Conservation (phyloP, 352 stramenopile species). For the Salisapilia sapeloensis region DNA sequence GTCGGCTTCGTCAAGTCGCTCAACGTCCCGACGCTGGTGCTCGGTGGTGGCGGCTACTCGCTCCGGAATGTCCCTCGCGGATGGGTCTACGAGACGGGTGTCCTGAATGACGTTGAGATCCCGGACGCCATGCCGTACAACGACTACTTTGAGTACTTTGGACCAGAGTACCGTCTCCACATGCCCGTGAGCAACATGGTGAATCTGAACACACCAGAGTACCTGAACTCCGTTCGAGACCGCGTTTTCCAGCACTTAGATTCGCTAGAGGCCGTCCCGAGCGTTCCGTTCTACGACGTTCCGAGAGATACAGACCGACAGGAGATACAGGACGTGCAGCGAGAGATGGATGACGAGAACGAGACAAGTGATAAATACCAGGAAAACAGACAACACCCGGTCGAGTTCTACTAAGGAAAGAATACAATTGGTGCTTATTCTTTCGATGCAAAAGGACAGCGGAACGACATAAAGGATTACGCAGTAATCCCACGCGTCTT, state of each 20-base stretch:
- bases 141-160: conserved; percentile 99
- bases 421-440: no score
- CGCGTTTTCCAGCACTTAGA: conserved; percentile 91
- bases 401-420: no score
- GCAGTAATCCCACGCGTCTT: conserved; percentile 50
- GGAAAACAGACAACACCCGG: no score
- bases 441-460: no score
- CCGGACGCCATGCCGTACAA: conserved; percentile 97
- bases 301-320: no score
- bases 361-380: no score
- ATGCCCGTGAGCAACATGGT: conserved; percentile 93
- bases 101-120: conserved; percentile 86
- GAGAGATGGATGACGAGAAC: no score
- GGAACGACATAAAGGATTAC: no score
- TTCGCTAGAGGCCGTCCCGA: conserved; percentile 90
- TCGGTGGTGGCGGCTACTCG: conserved; percentile 96
- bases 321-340: no score
- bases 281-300: conserved; percentile 90
- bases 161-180: conserved; percentile 95
- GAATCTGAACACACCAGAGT: conserved; percentile 92
- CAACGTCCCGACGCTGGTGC: conserved; percentile 91
- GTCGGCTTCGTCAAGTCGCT: conserved; percentile 95
- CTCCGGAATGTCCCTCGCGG: conserved; percentile 91
- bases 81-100: conserved; percentile 92
- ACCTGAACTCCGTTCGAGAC: conserved; percentile 77